Percentiles rank a stretch among this genome's conserved stretches.
phyloP scores from a whole-genome alignment of 2,329 filamentous ascomycete genomes.

The Fusarium drepaniforme region DNA sequence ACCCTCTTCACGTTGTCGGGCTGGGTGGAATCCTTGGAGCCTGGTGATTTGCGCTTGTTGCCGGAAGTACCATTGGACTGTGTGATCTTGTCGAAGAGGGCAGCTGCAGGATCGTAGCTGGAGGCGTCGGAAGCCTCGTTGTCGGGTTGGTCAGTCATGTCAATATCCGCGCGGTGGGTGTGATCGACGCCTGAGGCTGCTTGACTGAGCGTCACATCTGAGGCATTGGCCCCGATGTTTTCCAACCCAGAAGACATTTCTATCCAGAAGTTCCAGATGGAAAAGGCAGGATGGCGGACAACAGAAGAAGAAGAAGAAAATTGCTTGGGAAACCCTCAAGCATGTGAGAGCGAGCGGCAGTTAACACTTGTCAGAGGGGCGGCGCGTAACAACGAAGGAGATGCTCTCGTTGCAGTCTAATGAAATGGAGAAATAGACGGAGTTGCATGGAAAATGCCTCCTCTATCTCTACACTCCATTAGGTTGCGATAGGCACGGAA shows the following conservation, averaged over 20 bases:
- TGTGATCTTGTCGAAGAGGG: conserved; percentile 17
- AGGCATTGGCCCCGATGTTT: conserved; percentile 8
- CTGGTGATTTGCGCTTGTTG: conserved; percentile 39
- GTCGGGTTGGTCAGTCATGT: conserved; percentile 19
- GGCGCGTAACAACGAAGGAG: conserved; percentile 13
- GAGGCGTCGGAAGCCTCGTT: conserved; percentile 29
- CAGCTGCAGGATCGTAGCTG: conserved; percentile 23
- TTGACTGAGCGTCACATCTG: conserved; percentile 24
- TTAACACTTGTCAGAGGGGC: conserved; percentile 41
- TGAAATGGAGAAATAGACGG: conserved; percentile 1
- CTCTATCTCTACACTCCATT: conserved; percentile 5
- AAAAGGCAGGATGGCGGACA: neutral
- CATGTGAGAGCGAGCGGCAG: conserved; percentile 13
- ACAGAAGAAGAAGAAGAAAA: conserved; percentile 13
- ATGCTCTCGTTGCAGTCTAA: conserved; percentile 12
- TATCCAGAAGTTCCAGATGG: conserved; percentile 8
- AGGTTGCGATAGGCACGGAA: neutral
- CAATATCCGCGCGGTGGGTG: conserved; percentile 17
- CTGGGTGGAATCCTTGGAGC: conserved; percentile 16
- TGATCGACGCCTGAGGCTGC: conserved; percentile 15
- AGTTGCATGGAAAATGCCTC: neutral
- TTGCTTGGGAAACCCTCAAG: conserved; percentile 26
- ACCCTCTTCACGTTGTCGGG: conserved; percentile 33
- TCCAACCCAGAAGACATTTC: conserved; percentile 24
- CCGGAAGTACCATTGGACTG: conserved; percentile 8